These are phyloP conservation scores for Amanita fuliginea DNA, from an alignment of 768 basidiomycete species.

Conservation along the genomic window DNA sequence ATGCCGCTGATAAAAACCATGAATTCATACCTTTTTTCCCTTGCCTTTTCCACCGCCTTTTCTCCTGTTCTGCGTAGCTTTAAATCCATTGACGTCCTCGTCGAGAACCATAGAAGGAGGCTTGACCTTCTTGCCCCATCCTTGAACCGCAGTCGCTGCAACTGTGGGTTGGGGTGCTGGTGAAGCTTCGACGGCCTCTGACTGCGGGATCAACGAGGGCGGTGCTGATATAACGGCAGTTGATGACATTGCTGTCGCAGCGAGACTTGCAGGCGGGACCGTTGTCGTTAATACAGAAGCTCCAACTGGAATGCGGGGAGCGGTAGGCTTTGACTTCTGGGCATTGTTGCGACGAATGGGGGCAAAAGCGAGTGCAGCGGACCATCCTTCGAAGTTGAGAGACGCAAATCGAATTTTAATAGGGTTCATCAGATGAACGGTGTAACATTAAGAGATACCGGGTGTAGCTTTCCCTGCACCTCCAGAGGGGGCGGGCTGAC, in stretches of 20 bases:
- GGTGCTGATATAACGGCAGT: slow-evolving; percentile 67
- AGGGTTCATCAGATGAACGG: slow-evolving; percentile 36
- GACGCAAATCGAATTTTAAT: slow-evolving; percentile 37
- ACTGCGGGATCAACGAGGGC: slow-evolving; percentile 43
- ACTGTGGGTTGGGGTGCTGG: slow-evolving; percentile 7
- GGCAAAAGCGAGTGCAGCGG: slow-evolving; percentile 81
- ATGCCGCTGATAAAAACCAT: not conserved
- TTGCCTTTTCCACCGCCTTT: slow-evolving; percentile 43
- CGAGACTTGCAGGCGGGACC: slow-evolving; percentile 13
- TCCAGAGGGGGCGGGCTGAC: slow-evolving; percentile 15
- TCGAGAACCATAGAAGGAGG: slow-evolving; percentile 87
- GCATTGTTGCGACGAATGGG: slow-evolving; percentile 56
- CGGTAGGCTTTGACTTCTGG: slow-evolving; percentile 46
- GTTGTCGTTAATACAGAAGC: slow-evolving; percentile 40
- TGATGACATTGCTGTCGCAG: slow-evolving; percentile 25
- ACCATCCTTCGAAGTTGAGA: slow-evolving; percentile 56
- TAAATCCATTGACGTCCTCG: slow-evolving; percentile 82
- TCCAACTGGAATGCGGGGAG: slow-evolving; percentile 47
- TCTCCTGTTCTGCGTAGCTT: slow-evolving; percentile 42
- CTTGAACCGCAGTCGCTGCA: slow-evolving; percentile 30
- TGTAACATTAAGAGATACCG: slow-evolving; percentile 45
- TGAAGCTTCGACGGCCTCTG: slow-evolving; percentile 12
- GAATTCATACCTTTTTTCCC: slow-evolving; percentile 46
- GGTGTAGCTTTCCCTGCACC: slow-evolving; percentile 38
- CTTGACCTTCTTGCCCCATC: slow-evolving; percentile 85